Percentiles rank a stretch among this genome's conserved stretches.
Evolutionary conservation across 805 yeast species (phyloP).

Genomic region (Brettanomyces sp.): DNA sequence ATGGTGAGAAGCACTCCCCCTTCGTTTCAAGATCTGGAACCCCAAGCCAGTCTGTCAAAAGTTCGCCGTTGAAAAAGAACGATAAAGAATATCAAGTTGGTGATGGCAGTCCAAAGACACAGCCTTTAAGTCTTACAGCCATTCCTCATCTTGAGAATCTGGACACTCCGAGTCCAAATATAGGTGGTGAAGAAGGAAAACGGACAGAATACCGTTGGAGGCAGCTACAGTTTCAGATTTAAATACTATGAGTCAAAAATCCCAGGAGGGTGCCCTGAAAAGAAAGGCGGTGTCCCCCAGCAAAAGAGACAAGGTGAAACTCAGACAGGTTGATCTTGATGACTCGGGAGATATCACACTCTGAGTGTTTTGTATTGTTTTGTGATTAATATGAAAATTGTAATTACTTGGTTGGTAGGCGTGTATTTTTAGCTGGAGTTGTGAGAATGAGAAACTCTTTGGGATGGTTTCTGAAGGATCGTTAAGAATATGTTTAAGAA

Average conservation of each 20-base stretch:
- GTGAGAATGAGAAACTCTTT: no score
- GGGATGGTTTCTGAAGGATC: no score
- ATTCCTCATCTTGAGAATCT: no score
- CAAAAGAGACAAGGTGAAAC: slow-evolving; percentile 6
- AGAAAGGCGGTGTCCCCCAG: slow-evolving; percentile 10
- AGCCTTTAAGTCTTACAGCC: no score
- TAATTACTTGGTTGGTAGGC: no score
- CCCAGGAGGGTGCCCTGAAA: slow-evolving; percentile 3
- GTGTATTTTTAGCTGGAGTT: no score
- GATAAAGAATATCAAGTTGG: no score
- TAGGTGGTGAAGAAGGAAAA: not conserved
- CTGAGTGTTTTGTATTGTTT: not conserved
- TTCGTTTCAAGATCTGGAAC: not conserved
- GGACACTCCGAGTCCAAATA: no score
- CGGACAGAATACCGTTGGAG: slow-evolving; percentile 2
- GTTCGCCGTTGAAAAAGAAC: not conserved
- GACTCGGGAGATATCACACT: slow-evolving; percentile 3
- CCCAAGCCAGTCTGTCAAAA: not conserved
- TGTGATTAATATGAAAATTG: no score
- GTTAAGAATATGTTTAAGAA: no score
- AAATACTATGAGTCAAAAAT: slow-evolving; percentile 1
- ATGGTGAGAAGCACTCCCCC: not conserved
- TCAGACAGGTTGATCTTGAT: slow-evolving; percentile 6
- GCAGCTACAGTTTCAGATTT: slow-evolving; percentile 5
- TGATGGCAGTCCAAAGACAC: not conserved